A percentile compares a stretch with the other conserved stretches of the same genome.
These are phyloP conservation scores for Pseudocercospora cruenta DNA, from an alignment of 2,329 filamentous ascomycete species.

Conservation along the genomic window DNA sequence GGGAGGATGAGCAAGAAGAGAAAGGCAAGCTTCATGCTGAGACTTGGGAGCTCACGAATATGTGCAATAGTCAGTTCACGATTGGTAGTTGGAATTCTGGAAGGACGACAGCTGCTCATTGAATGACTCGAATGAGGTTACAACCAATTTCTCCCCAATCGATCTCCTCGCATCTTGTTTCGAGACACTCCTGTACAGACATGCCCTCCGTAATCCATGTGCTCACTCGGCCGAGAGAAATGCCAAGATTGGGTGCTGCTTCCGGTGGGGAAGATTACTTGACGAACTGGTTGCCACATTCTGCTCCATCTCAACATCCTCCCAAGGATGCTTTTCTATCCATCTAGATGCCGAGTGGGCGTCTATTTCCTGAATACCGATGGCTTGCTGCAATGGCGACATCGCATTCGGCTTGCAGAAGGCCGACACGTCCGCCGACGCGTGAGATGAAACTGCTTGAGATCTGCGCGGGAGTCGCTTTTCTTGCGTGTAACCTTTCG, in stretches of 20 bases:
- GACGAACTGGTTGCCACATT: too few species aligned
- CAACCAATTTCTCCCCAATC: too few species aligned
- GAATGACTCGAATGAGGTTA: background rate
- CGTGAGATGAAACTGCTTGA: background rate
- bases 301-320: too few species aligned
- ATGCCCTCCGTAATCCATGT: too few species aligned
- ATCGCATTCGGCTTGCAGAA: slow-evolving; percentile 2
- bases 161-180: too few species aligned
- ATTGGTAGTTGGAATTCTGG: slow-evolving; percentile 47
- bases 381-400: slow-evolving; percentile 4
- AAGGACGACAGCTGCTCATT: slow-evolving; percentile 18
- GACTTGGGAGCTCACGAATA: slow-evolving; percentile 69
- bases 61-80: slow-evolving; percentile 64
- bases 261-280: background rate
- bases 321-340: background rate
- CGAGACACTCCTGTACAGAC: background rate
- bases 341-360: slow-evolving; percentile 13
- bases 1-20: slow-evolving; percentile 40
- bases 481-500: background rate
- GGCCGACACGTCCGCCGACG: slow-evolving; percentile 9
- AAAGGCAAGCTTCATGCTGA: slow-evolving; percentile 57
- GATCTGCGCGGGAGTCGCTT: background rate
- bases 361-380: background rate
- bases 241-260: background rate
- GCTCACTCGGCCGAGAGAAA: too few species aligned